Conservation (phyloP, 345 rosid species). For the Gynandropsis gynandra region DNA sequence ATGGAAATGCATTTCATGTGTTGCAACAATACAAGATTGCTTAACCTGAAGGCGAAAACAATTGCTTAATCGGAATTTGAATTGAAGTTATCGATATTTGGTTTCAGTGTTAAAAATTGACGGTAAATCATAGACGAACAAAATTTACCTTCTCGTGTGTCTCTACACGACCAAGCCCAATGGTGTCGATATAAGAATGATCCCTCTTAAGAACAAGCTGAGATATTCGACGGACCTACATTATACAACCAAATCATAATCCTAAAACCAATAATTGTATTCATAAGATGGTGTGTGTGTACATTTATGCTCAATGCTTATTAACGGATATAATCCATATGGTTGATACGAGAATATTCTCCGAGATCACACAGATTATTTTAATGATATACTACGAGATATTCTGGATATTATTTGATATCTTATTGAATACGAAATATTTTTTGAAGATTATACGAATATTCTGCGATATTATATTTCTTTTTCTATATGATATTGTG, state of each 20-base stretch:
- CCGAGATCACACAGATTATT: too few species aligned
- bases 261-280: background rate
- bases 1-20: conserved; percentile 73
- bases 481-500: too few species aligned
- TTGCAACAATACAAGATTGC: conserved; percentile 63
- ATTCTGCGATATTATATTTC: too few species aligned
- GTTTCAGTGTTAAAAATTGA: too few species aligned
- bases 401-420: too few species aligned
- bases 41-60: conserved; percentile 49
- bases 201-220: conserved; percentile 90
- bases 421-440: too few species aligned
- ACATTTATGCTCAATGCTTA: background rate
- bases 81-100: background rate
- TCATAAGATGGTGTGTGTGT: background rate
- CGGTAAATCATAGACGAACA: too few species aligned
- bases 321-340: too few species aligned
- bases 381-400: too few species aligned
- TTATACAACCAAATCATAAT: conserved; percentile 2
- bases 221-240: conserved; percentile 83
- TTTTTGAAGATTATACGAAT: too few species aligned
- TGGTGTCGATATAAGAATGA: conserved; percentile 68
- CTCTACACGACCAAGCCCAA: conserved; percentile 65
- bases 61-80: conserved; percentile 2
- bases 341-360: too few species aligned
- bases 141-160: conserved; percentile 67